Percentiles rank a stretch among this genome's conserved stretches.
Evolutionary conservation across 2,329 filamentous ascomycete species (phyloP).

Genomic region (Elsinoe ampelina): DNA sequence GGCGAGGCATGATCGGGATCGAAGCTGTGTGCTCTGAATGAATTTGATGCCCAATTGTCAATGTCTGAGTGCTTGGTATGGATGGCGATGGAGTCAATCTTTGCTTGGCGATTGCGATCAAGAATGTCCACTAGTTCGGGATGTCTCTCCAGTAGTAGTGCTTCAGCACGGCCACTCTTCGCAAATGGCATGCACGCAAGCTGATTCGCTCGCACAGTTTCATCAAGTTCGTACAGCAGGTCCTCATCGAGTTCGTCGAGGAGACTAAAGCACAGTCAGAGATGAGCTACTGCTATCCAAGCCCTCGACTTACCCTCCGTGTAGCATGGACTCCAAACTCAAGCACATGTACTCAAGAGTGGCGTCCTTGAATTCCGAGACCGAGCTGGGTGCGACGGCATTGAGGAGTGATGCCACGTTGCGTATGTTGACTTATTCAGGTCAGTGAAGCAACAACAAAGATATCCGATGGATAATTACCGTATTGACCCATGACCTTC

Average conservation of each 20-base stretch:
- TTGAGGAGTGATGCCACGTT: conserved; percentile 83
- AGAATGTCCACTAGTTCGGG: conserved; percentile 56
- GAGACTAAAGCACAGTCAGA: conserved; percentile 37
- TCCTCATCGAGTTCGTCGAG: conserved; percentile 80
- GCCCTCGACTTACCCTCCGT: conserved; percentile 55
- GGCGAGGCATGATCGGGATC: conserved; percentile 51
- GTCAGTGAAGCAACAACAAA: conserved; percentile 19
- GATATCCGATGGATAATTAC: conserved; percentile 27
- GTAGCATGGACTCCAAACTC: conserved; percentile 83
- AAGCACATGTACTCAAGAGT: conserved; percentile 85
- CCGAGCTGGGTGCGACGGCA: conserved; percentile 71
- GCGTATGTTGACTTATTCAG: conserved; percentile 56
- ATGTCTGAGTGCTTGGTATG: conserved; percentile 55
- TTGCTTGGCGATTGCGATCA: conserved; percentile 57
- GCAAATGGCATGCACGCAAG: conserved; percentile 66
- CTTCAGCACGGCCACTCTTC: conserved; percentile 63
- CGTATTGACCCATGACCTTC: conserved; percentile 67
- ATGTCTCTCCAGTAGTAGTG: conserved; percentile 54
- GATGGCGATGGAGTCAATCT: conserved; percentile 68
- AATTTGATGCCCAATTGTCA: conserved; percentile 52
- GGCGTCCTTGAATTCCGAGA: conserved; percentile 77
- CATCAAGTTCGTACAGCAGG: conserved; percentile 70
- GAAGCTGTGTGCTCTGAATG: conserved; percentile 53
- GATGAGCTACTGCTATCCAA: conserved; percentile 13
- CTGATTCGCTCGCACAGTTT: conserved; percentile 73